Percentiles rank a stretch among this genome's conserved stretches.
Conservation (phyloP, 495 filamentous ascomycete genomes). For the Podospora didyma region DNA sequence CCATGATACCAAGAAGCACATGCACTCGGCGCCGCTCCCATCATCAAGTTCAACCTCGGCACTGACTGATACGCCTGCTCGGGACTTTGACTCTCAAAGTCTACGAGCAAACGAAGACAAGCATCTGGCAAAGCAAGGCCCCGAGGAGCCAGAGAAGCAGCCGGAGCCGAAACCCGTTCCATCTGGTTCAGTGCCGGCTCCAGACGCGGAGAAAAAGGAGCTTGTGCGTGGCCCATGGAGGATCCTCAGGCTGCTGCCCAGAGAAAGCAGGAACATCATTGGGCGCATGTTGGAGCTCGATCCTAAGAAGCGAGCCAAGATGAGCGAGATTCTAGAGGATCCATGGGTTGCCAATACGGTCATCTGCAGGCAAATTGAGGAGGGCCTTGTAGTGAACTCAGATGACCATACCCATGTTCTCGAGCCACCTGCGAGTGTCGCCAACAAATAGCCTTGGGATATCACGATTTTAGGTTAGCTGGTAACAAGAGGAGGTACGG, state of each 20-base stretch:
- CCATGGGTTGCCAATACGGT: constrained; percentile 79
- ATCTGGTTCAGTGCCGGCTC: constrained; percentile 28
- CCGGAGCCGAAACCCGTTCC: constrained; percentile 7
- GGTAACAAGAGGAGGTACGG: too few relatives aligned
- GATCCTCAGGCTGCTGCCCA: constrained; percentile 82
- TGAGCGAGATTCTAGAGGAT: constrained; percentile 81
- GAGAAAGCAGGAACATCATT: constrained; percentile 86
- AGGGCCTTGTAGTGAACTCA: constrained; percentile 41
- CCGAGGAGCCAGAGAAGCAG: background rate
- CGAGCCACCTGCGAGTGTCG: constrained; percentile 43
- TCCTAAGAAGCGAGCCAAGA: constrained; percentile 75
- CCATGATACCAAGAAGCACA: constrained; percentile 44
- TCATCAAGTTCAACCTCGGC: constrained; percentile 36
- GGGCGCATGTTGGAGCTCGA: constrained; percentile 89
- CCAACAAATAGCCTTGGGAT: constrained; percentile 5
- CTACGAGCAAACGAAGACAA: constrained; percentile 12
- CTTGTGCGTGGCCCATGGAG: constrained; percentile 92
- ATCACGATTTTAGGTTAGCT: background rate
- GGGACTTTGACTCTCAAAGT: constrained; percentile 35
- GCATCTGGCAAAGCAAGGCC: background rate
- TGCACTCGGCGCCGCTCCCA: constrained; percentile 18
- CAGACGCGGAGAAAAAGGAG: constrained; percentile 59
- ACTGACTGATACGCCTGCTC: constrained; percentile 28
- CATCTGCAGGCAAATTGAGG: constrained; percentile 49
- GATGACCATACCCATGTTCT: constrained; percentile 51